These are phyloP conservation scores for Colletotrichum nymphaeae DNA, from an alignment of 2,329 filamentous ascomycete species.

Conservation along the genomic window DNA sequence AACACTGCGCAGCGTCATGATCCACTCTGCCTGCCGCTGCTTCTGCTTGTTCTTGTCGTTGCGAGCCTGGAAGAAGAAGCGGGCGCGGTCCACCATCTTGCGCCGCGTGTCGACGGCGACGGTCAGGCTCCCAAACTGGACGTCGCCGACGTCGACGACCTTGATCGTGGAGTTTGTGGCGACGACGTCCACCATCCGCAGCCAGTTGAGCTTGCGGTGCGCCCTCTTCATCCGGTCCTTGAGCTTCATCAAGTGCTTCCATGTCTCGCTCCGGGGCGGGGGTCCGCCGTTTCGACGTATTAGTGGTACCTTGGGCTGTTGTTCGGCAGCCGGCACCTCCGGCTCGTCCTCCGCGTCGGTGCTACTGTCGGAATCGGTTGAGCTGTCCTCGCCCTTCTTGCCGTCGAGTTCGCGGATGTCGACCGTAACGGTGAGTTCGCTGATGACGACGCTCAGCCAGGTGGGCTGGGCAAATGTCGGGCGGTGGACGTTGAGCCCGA, in stretches of 20 bases:
- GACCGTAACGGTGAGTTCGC: slow-evolving; percentile 85
- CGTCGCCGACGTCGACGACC: slow-evolving; percentile 82
- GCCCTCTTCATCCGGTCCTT: slow-evolving; percentile 90
- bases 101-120: slow-evolving; percentile 90
- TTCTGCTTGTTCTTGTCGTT: slow-evolving; percentile 67
- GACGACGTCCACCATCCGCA: slow-evolving; percentile 89
- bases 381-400: slow-evolving; percentile 52
- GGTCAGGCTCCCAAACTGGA: slow-evolving; percentile 87
- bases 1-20: slow-evolving; percentile 85
- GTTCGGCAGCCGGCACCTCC: slow-evolving; percentile 11
- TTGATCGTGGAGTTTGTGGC: slow-evolving; percentile 83
- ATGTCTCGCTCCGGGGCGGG: slow-evolving; percentile 74
- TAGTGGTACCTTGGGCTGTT: slow-evolving; percentile 33
- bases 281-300: slow-evolving; percentile 44
- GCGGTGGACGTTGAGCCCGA: slow-evolving; percentile 89
- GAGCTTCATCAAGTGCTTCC: slow-evolving; percentile 80
- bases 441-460: slow-evolving; percentile 91
- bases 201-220: slow-evolving; percentile 88
- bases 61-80: slow-evolving; percentile 86
- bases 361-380: slow-evolving; percentile 43
- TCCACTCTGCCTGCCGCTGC: slow-evolving; percentile 89
- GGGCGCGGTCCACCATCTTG: slow-evolving; percentile 90
- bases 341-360: slow-evolving; percentile 35
- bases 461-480: slow-evolving; percentile 98
- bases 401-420: slow-evolving; percentile 76